Conservation (phyloP, 1,284 basidiomycete genomes). For the Ganoderma meredithae region DNA sequence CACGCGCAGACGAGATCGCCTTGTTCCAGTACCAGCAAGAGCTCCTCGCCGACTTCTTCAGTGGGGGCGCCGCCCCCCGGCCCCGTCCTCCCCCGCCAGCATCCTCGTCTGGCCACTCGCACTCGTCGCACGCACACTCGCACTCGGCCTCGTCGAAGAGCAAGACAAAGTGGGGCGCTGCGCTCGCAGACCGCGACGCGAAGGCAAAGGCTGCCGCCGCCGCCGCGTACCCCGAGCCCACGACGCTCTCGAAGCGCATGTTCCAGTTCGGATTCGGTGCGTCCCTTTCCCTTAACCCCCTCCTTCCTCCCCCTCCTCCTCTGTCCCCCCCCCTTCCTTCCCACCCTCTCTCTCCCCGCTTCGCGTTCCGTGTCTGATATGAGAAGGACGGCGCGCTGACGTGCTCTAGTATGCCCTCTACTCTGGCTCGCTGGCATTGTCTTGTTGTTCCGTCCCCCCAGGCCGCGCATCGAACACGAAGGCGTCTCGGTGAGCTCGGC, state of each 20-base stretch:
- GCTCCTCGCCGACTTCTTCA: slow-evolving; percentile 32
- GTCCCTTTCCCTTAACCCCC: slow-evolving; percentile 12
- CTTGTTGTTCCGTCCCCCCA: slow-evolving; percentile 20
- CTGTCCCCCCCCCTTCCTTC: too few species aligned
- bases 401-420: slow-evolving; percentile 22
- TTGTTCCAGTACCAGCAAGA: slow-evolving; percentile 26
- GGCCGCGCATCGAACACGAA: slow-evolving; percentile 20
- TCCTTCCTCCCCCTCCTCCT: too few species aligned
- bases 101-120: slow-evolving; percentile 8
- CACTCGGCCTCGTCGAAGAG: slow-evolving; percentile 1
- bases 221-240: slow-evolving; percentile 15
- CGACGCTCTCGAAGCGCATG: slow-evolving; percentile 24
- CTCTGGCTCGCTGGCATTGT: slow-evolving; percentile 26
- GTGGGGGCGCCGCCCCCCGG: slow-evolving; percentile 20
- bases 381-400: slow-evolving; percentile 1
- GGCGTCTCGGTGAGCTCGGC: slow-evolving; percentile 19
- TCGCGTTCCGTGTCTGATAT: not conserved
- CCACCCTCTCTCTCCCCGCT: not conserved
- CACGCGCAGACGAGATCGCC: slow-evolving; percentile 18
- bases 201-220: not conserved
- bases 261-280: slow-evolving; percentile 30
- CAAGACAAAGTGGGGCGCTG: slow-evolving; percentile 17
- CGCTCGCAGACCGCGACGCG: slow-evolving; percentile 13
- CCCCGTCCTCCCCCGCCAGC: slow-evolving; percentile 8
- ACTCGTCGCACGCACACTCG: slow-evolving; percentile 2